Base-by-base conservation (phyloP, 441 rosid genomes). In the Viola pubescens region DNA sequence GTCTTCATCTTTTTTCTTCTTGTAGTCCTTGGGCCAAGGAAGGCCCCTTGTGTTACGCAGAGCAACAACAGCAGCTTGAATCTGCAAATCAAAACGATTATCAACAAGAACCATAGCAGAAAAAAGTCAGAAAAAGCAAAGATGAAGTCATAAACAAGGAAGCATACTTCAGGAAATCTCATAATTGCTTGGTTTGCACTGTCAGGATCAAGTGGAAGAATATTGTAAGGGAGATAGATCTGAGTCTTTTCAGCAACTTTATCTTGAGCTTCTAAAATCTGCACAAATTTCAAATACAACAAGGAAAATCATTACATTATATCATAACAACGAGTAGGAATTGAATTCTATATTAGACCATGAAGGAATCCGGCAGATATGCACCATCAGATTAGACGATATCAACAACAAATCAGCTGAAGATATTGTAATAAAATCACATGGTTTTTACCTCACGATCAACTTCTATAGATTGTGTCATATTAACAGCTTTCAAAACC, bases 161-260 rank as follows among this genome's bases (percentile, higher is more conserved):
- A 69, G 70, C 73, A 42, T 37, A 84, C 99, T 95, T 94, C 99
- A 51, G 95, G 95, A 79, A 81, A 94, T 82, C 71, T 81, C 99
- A 90, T 94, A 62, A 94, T 94, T 16, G 99, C 90, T 79, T 86
- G 95, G 74, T 82, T 88, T 52, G 91, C 90, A 84, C 99, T 94
- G 61, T 90, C 97, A 65, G 99, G 99, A 72, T 94, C 99, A 58
- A 94, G 91, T 60, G 97, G 99, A 60, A 94, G 92, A 69, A 94
- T 94, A 60, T 94, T 94, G 78, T 83, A 94, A 39, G 94, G 94
- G 53, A 87, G 79, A 71, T 86, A 90, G 43, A 94, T 81, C 80
- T 82, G 88, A 40, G 97, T 90, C 82, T 91, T 89, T 71, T 91
- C 98, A 0, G 83, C 97, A 73, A 94, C 99, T 75, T 88, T 82